phyloP scores from a whole-genome alignment of 352 stramenopile species.

The Globisporangium cederbergense region DNA sequence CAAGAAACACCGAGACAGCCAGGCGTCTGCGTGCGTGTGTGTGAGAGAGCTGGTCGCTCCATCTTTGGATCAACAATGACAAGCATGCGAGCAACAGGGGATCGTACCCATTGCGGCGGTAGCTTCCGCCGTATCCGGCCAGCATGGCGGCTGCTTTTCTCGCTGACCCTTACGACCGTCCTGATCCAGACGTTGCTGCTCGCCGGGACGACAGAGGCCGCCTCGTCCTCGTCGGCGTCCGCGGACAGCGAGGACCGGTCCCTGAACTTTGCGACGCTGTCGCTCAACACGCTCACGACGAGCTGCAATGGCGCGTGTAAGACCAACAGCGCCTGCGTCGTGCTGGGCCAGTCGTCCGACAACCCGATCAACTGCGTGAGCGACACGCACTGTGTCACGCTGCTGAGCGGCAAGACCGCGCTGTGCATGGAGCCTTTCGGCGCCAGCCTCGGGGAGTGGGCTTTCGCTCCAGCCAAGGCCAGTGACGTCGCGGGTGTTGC shows the following conservation, averaged over 20 bases:
- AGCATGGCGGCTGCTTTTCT: background rate
- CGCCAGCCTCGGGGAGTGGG: constrained; percentile 33
- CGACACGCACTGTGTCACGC: constrained; percentile 61
- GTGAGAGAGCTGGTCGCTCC: background rate
- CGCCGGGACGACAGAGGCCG: background rate
- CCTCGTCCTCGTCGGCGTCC: constrained; percentile 11
- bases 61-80: background rate
- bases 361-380: constrained; percentile 75
- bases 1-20: background rate
- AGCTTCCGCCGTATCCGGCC: background rate
- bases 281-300: constrained; percentile 72
- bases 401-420: constrained; percentile 62
- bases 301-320: constrained; percentile 71
- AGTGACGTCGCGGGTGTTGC: constrained; percentile 46
- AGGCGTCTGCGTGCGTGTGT: background rate
- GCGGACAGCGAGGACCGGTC: constrained; percentile 9
- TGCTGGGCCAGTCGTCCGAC: constrained; percentile 54
- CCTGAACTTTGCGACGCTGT: constrained; percentile 11
- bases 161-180: background rate
- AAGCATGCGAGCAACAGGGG: background rate
- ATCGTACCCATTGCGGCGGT: too few relatives aligned
- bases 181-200: constrained; percentile 1
- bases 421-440: constrained; percentile 63
- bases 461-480: constrained; percentile 49
- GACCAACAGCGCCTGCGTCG: constrained; percentile 53